Conservation (phyloP, 2,329 filamentous ascomycete genomes). For the Beauveria rudraprayagi region DNA sequence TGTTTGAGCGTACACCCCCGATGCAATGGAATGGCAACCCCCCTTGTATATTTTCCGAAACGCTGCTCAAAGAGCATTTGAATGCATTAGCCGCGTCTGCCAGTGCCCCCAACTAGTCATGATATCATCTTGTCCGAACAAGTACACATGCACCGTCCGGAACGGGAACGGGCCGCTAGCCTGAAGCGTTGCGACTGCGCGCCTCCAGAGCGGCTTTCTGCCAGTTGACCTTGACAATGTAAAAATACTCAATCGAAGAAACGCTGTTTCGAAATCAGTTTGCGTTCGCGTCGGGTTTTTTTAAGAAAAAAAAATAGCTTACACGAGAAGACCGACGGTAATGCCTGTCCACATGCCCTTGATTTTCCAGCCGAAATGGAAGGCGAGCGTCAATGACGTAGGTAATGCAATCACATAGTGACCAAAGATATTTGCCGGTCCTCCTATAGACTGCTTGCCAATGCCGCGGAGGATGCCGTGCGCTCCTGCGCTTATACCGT, state of each 20-base stretch:
- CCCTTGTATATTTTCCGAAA: not conserved
- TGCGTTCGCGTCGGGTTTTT: not conserved
- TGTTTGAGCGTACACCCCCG: too few relatives aligned
- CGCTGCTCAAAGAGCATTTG: not conserved
- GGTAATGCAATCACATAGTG: slow-evolving; percentile 87
- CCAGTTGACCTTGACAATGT: slow-evolving; percentile 44
- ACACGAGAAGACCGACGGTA: slow-evolving; percentile 54
- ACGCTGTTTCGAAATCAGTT: slow-evolving; percentile 29
- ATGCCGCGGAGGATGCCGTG: slow-evolving; percentile 82
- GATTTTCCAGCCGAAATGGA: slow-evolving; percentile 69
- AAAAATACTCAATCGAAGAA: slow-evolving; percentile 44
- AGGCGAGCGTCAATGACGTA: slow-evolving; percentile 68
- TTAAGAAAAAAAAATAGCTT: not conserved
- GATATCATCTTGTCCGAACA: too few relatives aligned
- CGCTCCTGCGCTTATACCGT: slow-evolving; percentile 69
- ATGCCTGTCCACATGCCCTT: slow-evolving; percentile 76
- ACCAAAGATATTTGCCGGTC: slow-evolving; percentile 76
- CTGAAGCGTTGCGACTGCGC: slow-evolving; percentile 40
- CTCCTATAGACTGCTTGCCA: slow-evolving; percentile 81
- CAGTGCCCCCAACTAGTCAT: too few relatives aligned
- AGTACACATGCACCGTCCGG: too few relatives aligned
- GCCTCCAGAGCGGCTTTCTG: slow-evolving; percentile 44
- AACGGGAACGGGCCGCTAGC: slow-evolving; percentile 20
- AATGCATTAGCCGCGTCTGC: too few relatives aligned
- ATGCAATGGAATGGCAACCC: too few relatives aligned